Percentiles rank a stretch among this genome's conserved stretches.
Conservation (phyloP, 345 rosid species). For the Aquilaria yunnanensis region DNA sequence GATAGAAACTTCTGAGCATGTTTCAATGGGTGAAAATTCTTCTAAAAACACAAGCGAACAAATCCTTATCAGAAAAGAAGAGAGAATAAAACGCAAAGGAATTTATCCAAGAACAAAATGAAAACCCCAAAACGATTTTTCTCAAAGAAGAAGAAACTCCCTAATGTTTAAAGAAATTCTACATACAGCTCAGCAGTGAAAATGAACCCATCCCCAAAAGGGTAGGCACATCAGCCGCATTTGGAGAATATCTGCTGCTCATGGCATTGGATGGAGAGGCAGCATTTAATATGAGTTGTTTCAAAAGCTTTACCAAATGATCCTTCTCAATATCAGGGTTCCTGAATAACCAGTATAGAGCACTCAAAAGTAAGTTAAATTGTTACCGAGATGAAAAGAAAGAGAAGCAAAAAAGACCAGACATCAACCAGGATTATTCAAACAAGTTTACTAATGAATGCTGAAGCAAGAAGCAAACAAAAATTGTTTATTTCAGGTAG, state of each 20-base stretch:
- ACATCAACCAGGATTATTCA: not conserved
- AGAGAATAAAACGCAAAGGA: not conserved
- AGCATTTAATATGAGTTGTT: slow-evolving; percentile 61
- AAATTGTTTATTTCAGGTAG: not conserved
- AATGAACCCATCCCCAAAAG: slow-evolving; percentile 80
- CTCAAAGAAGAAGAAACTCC: not conserved
- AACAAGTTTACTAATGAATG: slow-evolving; percentile 1
- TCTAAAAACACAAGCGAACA: too few species aligned
- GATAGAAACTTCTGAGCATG: too few species aligned
- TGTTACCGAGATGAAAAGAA: too few species aligned
- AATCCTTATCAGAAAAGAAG: not conserved
- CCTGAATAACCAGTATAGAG: slow-evolving; percentile 33
- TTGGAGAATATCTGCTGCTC: slow-evolving; percentile 42
- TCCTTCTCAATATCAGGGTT: slow-evolving; percentile 77
- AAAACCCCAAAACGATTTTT: not conserved
- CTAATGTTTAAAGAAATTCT: slow-evolving; percentile 16
- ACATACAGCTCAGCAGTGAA: slow-evolving; percentile 85
- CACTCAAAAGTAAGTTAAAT: too few species aligned
- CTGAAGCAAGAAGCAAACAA: not conserved
- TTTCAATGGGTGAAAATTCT: too few species aligned
- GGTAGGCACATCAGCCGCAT: slow-evolving; percentile 89
- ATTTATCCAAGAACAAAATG: not conserved
- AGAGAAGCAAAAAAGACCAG: too few species aligned
- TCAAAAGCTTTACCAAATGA: slow-evolving; percentile 94
- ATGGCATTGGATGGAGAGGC: slow-evolving; percentile 45